Conservation (phyloP, 345 rosid species). For the Eucalyptus pauciflora region DNA sequence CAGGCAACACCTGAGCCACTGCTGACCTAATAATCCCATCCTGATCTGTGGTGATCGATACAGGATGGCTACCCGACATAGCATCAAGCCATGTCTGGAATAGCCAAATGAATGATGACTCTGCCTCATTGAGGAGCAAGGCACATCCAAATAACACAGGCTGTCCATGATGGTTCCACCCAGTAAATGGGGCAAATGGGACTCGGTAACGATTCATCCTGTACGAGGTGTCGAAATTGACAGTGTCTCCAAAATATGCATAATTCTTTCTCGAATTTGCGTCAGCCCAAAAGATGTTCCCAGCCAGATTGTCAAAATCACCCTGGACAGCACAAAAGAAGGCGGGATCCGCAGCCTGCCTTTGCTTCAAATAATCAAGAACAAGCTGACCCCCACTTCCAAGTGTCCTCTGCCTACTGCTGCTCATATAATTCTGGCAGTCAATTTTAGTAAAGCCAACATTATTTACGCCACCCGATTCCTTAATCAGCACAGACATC, state of each 20-base stretch:
- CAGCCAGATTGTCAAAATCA: slow-evolving; percentile 21
- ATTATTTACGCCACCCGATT: slow-evolving; percentile 34
- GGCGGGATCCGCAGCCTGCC: slow-evolving; percentile 43
- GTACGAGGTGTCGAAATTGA: slow-evolving; percentile 45
- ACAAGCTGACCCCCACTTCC: slow-evolving; percentile 46
- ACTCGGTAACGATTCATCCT: slow-evolving; percentile 24
- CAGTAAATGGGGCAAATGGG: slow-evolving; percentile 66
- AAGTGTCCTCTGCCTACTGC: slow-evolving; percentile 16
- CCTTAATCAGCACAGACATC: slow-evolving; percentile 37
- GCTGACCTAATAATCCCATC: slow-evolving; percentile 47
- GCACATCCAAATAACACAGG: slow-evolving; percentile 74
- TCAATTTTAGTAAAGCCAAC: slow-evolving; percentile 40
- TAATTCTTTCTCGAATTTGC: slow-evolving; percentile 39
- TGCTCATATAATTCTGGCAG: slow-evolving; percentile 8
- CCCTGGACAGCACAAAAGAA: slow-evolving; percentile 53
- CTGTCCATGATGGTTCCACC: slow-evolving; percentile 67
- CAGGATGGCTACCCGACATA: slow-evolving; percentile 51
- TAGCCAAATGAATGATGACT: slow-evolving; percentile 59
- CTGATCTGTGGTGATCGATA: slow-evolving; percentile 61
- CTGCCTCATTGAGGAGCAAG: slow-evolving; percentile 45
- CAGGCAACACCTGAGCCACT: slow-evolving; percentile 41
- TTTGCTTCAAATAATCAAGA: slow-evolving; percentile 52
- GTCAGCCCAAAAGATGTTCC: slow-evolving; percentile 71
- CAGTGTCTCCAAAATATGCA: slow-evolving; percentile 50
- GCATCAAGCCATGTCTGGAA: slow-evolving; percentile 71